Conservation (phyloP, 768 basidiomycete genomes). For the Paxillus involutus region DNA sequence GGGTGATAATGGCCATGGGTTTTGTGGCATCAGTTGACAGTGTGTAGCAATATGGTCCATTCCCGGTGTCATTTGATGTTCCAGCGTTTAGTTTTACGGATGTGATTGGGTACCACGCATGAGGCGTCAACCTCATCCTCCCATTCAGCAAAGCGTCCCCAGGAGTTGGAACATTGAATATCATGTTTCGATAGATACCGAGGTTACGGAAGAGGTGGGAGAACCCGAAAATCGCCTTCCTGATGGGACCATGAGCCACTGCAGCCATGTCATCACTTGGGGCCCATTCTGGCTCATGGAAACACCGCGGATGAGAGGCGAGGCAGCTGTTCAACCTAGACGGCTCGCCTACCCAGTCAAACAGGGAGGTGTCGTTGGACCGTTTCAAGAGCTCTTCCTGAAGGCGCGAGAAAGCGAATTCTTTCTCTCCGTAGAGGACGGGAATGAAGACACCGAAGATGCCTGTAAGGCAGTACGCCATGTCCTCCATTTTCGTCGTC, state of each 20-base stretch:
- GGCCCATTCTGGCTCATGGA: background rate
- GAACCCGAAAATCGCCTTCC: background rate
- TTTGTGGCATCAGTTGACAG: too few species aligned
- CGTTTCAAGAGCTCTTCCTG: slow-evolving; percentile 3
- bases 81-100: too few species aligned
- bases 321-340: slow-evolving; percentile 4
- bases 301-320: slow-evolving; percentile 6
- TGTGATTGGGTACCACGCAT: too few species aligned
- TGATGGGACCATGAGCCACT: background rate
- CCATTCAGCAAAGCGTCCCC: background rate
- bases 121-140: background rate
- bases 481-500: too few species aligned
- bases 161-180: background rate
- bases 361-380: slow-evolving; percentile 1
- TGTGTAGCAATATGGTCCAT: too few species aligned
- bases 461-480: background rate
- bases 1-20: too few species aligned
- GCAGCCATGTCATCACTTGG: background rate
- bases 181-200: background rate
- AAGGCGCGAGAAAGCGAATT: slow-evolving; percentile 7
- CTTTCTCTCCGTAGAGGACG: background rate
- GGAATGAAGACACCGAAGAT: background rate
- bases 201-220: background rate
- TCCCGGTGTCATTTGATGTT: too few species aligned
- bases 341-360: slow-evolving; percentile 8